Evolutionary conservation across 805 yeast genomes (phyloP).

Genomic region (Pichia thaimueangensis): DNA sequence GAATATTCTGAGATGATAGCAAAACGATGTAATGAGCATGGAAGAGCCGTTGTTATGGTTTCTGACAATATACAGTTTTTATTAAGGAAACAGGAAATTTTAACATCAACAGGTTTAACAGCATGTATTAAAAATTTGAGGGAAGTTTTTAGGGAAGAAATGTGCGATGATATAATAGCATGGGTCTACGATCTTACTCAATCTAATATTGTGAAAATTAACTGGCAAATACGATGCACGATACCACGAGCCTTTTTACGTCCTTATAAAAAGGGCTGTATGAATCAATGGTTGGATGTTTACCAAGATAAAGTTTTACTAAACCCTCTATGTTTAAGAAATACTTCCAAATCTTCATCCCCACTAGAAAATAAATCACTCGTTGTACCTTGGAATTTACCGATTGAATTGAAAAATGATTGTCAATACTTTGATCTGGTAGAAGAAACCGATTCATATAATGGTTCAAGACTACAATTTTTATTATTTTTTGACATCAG

Average conservation of each 20-base stretch:
- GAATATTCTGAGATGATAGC: slow-evolving; percentile 73
- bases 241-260: slow-evolving; percentile 53
- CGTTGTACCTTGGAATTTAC: slow-evolving; percentile 40
- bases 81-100: slow-evolving; percentile 44
- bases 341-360: slow-evolving; percentile 20
- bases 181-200: slow-evolving; percentile 59
- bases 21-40: slow-evolving; percentile 51
- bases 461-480: slow-evolving; percentile 53
- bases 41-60: slow-evolving; percentile 63
- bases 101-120: slow-evolving; percentile 59
- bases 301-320: slow-evolving; percentile 28
- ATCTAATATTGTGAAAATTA: slow-evolving; percentile 46
- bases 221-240: slow-evolving; percentile 39
- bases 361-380: slow-evolving; percentile 11
- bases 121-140: slow-evolving; percentile 60
- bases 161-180: slow-evolving; percentile 63
- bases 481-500: slow-evolving; percentile 61
- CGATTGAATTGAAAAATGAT: slow-evolving; percentile 34
- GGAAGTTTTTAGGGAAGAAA: slow-evolving; percentile 72
- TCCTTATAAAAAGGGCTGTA: slow-evolving; percentile 54
- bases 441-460: slow-evolving; percentile 12
- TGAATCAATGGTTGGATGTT: slow-evolving; percentile 15
- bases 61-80: slow-evolving; percentile 47
- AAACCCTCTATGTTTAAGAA: slow-evolving; percentile 17
- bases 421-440: slow-evolving; percentile 39